phyloP scores from a whole-genome alignment of 768 basidiomycete genomes.

The Psilocybe cubensis region DNA sequence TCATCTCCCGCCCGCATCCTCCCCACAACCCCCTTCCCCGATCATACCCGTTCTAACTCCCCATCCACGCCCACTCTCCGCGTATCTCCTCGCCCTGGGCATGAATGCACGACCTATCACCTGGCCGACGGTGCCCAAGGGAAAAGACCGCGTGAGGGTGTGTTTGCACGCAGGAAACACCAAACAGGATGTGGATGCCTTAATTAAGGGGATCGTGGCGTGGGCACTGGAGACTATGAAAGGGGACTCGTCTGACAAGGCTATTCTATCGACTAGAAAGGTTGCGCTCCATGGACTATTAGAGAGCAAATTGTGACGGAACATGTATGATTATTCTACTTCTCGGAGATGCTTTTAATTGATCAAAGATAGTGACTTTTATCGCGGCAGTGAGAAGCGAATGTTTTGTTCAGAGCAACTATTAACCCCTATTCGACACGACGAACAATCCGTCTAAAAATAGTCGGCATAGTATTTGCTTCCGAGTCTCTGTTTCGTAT shows the following conservation, averaged over 20 bases:
- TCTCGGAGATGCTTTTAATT: too few species aligned
- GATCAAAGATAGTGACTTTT: too few species aligned
- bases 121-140: slow-evolving; percentile 90
- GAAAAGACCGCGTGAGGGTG: slow-evolving; percentile 83
- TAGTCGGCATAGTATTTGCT: too few species aligned
- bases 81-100: slow-evolving; percentile 55
- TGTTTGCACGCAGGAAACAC: slow-evolving; percentile 86
- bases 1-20: slow-evolving; percentile 32
- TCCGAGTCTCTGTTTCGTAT: too few species aligned
- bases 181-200: slow-evolving; percentile 57
- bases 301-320: slow-evolving; percentile 18
- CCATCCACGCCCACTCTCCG: slow-evolving; percentile 75
- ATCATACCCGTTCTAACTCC: slow-evolving; percentile 87
- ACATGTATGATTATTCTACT: too few species aligned
- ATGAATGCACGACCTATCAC: slow-evolving; percentile 79
- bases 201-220: slow-evolving; percentile 52
- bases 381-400: too few species aligned
- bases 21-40: slow-evolving; percentile 50
- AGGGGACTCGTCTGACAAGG: neutral
- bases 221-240: slow-evolving; percentile 49
- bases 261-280: neutral
- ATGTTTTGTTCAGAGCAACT: too few species aligned
- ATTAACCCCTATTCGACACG: too few species aligned
- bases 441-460: too few species aligned
- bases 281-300: neutral